Percentiles rank a stretch among this genome's conserved stretches.
Conservation (phyloP, 305 asterid genomes). For the Fraxinus floribunda region DNA sequence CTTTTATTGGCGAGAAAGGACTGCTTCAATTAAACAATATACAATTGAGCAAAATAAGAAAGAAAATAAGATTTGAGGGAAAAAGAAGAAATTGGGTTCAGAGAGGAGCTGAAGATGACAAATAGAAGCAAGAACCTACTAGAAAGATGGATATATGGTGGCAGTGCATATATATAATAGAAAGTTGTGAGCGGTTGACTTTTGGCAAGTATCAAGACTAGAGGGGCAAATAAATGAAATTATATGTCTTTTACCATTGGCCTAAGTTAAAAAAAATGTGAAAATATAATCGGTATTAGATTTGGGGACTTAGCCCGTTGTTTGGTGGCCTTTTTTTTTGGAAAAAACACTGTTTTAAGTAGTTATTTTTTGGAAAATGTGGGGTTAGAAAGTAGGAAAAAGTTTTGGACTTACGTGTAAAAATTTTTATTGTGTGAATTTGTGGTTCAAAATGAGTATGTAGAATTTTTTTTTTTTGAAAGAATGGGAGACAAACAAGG, state of each 20-base stretch:
- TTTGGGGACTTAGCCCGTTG: neutral
- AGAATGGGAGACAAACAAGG: too few relatives aligned
- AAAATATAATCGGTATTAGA: neutral
- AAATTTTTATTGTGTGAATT: too few relatives aligned
- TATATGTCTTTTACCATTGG: neutral
- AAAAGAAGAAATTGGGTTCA: neutral
- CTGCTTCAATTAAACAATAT: neutral
- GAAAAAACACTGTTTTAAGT: too few relatives aligned
- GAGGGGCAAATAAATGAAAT: neutral
- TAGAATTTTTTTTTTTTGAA: too few relatives aligned
- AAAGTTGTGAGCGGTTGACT: neutral
- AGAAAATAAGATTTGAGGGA: neutral
- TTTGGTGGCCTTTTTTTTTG: too few relatives aligned
- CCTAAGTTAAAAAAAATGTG: neutral
- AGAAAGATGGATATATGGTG: neutral
- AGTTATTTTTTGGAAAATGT: too few relatives aligned
- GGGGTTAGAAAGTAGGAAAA: too few relatives aligned
- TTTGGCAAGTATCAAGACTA: neutral
- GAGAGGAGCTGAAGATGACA: neutral
- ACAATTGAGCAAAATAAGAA: neutral
- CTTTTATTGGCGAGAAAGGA: neutral
- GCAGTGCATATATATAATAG: neutral
- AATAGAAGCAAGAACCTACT: neutral
- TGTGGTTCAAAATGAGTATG: too few relatives aligned
- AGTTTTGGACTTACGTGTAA: too few relatives aligned